Evolutionary conservation across 2,329 filamentous ascomycete species (phyloP).

Genomic region (Coniochaeta sp.): DNA sequence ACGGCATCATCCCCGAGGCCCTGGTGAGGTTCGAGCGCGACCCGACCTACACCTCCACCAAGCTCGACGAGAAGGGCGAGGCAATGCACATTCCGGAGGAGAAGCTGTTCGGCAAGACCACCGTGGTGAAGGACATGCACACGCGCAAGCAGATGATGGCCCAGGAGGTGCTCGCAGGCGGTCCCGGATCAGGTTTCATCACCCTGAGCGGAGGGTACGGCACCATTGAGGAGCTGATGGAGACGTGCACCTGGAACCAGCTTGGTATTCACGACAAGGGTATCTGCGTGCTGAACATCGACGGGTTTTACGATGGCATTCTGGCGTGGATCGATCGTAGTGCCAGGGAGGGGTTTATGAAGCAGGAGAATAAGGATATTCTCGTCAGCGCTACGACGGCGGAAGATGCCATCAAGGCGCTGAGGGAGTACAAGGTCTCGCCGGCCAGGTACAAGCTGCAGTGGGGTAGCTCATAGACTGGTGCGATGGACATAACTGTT

Average conservation of each 20-base stretch:
- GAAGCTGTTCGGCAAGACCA: constrained; percentile 70
- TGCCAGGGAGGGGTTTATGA: constrained; percentile 72
- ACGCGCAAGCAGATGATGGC: constrained; percentile 94
- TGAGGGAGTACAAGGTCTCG: constrained; percentile 70
- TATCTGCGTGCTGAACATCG: constrained; percentile 77
- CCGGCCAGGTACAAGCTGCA: constrained; percentile 71
- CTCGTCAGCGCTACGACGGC: constrained; percentile 68
- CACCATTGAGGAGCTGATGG: constrained; percentile 92
- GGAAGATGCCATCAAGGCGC: constrained; percentile 62
- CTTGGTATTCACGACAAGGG: constrained; percentile 80
- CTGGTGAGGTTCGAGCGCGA: constrained; percentile 74
- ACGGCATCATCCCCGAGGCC: constrained; percentile 87
- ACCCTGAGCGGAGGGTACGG: constrained; percentile 86
- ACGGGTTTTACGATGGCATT: constrained; percentile 88
- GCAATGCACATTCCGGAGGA: constrained; percentile 54
- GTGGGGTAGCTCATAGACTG: constrained; percentile 63
- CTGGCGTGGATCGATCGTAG: constrained; percentile 73
- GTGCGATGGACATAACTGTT: background rate
- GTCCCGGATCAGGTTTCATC: constrained; percentile 80
- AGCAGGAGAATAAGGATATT: constrained; percentile 63
- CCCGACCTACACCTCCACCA: constrained; percentile 40
- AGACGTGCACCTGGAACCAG: constrained; percentile 92
- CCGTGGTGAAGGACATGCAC: constrained; percentile 92
- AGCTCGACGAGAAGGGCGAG: constrained; percentile 26
- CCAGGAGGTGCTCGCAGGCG: constrained; percentile 73